Conservation (phyloP, 768 basidiomycete genomes). For the Chalciporus pseudorubinellus region DNA sequence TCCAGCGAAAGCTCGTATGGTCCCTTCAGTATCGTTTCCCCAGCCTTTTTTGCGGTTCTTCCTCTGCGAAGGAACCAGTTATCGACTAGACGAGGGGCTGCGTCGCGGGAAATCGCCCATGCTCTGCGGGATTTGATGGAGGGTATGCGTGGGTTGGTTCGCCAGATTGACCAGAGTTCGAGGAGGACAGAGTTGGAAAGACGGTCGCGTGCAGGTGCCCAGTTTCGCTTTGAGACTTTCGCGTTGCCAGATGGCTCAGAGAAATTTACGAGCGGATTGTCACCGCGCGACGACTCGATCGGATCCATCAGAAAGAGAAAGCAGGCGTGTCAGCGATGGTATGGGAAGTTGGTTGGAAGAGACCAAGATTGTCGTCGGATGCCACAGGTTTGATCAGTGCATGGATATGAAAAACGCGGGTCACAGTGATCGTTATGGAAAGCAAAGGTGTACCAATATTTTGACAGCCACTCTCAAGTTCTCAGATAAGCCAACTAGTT, state of each 20-base stretch:
- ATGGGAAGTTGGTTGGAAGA: background rate
- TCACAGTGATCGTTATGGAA: background rate
- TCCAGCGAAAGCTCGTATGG: slow-evolving; percentile 23
- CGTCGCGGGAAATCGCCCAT: slow-evolving; percentile 26
- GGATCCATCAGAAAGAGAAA: background rate
- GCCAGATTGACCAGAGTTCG: slow-evolving; percentile 33
- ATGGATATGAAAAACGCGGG: background rate
- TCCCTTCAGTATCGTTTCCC: slow-evolving; percentile 16
- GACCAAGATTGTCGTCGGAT: background rate
- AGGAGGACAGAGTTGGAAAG: slow-evolving; percentile 5
- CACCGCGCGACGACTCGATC: background rate
- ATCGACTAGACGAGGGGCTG: slow-evolving; percentile 17
- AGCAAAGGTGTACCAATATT: background rate
- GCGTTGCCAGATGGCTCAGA: background rate
- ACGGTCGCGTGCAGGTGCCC: background rate
- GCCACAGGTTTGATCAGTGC: background rate
- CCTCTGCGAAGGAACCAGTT: slow-evolving; percentile 30
- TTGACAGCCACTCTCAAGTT: background rate
- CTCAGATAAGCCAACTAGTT: background rate
- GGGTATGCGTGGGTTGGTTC: slow-evolving; percentile 26
- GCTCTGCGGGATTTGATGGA: slow-evolving; percentile 25
- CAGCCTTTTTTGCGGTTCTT: slow-evolving; percentile 21
- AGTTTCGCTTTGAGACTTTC: slow-evolving; percentile 10
- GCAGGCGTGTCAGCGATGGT: background rate
- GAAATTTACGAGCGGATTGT: background rate